Conservation (phyloP, 352 stramenopile species). For the Blastocystis sp. region DNA sequence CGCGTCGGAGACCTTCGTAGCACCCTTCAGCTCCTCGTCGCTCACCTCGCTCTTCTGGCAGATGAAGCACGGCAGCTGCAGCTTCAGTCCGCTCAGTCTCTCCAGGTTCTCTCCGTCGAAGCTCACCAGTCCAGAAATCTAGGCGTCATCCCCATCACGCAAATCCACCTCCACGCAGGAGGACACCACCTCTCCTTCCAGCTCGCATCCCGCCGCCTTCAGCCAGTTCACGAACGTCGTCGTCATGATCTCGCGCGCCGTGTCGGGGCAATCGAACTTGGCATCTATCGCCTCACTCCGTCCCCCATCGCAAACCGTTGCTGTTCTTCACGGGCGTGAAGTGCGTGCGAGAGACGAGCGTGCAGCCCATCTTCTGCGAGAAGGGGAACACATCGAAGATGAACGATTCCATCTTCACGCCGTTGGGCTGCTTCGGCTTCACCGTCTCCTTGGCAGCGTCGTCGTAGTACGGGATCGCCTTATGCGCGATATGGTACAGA, state of each 20-base stretch:
- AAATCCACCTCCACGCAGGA: conserved; percentile 75
- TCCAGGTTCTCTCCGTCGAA: conserved; percentile 79
- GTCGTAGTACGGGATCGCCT: conserved; percentile 81
- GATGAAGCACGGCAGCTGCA: conserved; percentile 29
- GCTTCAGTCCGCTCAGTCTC: conserved; percentile 26
- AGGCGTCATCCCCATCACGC: conserved; percentile 73
- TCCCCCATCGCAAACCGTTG: conserved; percentile 70
- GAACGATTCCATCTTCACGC: conserved; percentile 82
- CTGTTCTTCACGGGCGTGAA: conserved; percentile 83
- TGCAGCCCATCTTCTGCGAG: conserved; percentile 79
- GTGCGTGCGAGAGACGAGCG: conserved; percentile 77
- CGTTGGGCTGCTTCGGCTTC: conserved; percentile 76
- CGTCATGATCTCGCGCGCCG: conserved; percentile 76
- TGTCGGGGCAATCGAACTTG: conserved; percentile 77
- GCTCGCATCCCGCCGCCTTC: conserved; percentile 71
- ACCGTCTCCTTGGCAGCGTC: conserved; percentile 75
- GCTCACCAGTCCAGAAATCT: conserved; percentile 79
- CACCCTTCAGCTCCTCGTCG: conserved; percentile 17
- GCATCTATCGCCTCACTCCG: conserved; percentile 54
- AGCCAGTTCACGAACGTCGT: conserved; percentile 77
- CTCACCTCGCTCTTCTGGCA: conserved; percentile 9
- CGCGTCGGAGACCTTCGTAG: neutral
- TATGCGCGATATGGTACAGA: conserved; percentile 77
- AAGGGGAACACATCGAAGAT: conserved; percentile 84
- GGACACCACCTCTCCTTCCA: conserved; percentile 71